Base-by-base conservation (phyloP, 2,329 filamentous ascomycete species). In the Ophioceras dolichostomum region DNA sequence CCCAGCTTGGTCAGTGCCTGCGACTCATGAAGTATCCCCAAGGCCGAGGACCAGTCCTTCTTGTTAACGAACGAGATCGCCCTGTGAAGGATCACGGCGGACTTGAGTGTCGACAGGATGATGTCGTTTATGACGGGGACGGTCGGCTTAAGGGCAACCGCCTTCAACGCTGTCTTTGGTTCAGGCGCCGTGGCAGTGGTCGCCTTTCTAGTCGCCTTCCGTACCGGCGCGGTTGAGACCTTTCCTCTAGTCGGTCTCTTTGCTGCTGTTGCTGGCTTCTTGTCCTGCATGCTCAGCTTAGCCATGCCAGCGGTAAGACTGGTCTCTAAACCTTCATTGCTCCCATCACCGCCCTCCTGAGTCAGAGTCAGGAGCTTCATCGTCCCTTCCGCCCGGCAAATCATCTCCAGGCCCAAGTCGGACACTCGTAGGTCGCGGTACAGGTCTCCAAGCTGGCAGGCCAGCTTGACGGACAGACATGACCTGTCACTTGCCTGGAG, bases 391-490 rank as follows among this genome's bases (percentile, higher is more conserved):
- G 70, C 73, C 28, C 61, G 59, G 34, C 54, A 51, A 17, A 75
- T 52, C 46, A 72, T 59, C 14, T 60, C 52, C 8, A 48, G 40
- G 29, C 66, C 67, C 19, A 58, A 57, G 12, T 64, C 60, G 5
- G 57, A 51, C 16, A 73, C 61, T 16, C 61, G 61, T 31, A 64
- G 57, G 28, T 65, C 60, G n/a, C 65, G 62, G 45, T 67, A 75
- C 13, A 79, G 62, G 33, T 68, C 67, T 22, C 71, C 68, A 5
- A 79, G 57, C 45, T 71, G 64, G 38, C 71, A 74, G 1, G 71
- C 64, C 21, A 79, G 56, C 7, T 60, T 47, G 40, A 69, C 55
- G 45, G 60, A 50, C 43, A 61, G 49, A 55, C 56, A 61, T 0
- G 65, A 65, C 33, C 61, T 56, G 40, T 67, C 59, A 4, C 65